Evolutionary conservation across 2,329 filamentous ascomycete genomes (phyloP).

Genomic region (Calonectria leucothoes): DNA sequence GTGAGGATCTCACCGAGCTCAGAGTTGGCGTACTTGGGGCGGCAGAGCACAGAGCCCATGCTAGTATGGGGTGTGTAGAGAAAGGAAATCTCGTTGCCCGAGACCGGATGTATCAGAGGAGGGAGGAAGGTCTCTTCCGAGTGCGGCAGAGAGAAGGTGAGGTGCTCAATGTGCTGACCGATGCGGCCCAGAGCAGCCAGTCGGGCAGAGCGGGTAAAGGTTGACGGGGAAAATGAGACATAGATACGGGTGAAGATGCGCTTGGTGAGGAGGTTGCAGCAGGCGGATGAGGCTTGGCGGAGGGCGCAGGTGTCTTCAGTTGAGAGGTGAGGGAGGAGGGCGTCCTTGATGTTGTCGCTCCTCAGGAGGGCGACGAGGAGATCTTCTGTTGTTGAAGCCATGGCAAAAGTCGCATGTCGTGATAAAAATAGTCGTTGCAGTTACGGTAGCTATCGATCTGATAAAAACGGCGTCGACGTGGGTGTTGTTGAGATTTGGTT

Average conservation of each 20-base stretch:
- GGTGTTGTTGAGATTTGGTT: conserved; percentile 9
- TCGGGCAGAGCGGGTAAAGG: conserved; percentile 79
- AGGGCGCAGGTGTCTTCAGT: conserved; percentile 68
- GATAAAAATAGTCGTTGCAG: not conserved
- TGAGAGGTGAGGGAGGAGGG: conserved; percentile 61
- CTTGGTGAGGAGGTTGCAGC: conserved; percentile 76
- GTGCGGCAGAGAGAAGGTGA: conserved; percentile 84
- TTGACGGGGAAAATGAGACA: conserved; percentile 77
- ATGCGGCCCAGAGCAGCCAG: conserved; percentile 81
- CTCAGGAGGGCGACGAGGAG: conserved; percentile 68
- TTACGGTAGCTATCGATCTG: not conserved
- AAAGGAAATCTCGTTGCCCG: conserved; percentile 82
- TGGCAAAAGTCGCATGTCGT: conserved; percentile 63
- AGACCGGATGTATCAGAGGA: conserved; percentile 82
- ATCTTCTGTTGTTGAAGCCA: conserved; percentile 60
- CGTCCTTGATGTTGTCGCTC: conserved; percentile 61
- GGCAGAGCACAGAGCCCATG: conserved; percentile 68
- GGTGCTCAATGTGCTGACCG: conserved; percentile 80
- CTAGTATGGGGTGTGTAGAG: conserved; percentile 83
- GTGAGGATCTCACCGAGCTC: conserved; percentile 85
- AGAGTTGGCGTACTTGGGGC: conserved; percentile 83
- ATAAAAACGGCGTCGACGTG: not conserved
- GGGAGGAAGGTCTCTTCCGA: conserved; percentile 83
- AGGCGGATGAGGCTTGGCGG: conserved; percentile 76
- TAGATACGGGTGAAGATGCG: conserved; percentile 76